Evolutionary conservation across 345 rosid genomes (phyloP).

Genomic region (Jatropha curcas): DNA sequence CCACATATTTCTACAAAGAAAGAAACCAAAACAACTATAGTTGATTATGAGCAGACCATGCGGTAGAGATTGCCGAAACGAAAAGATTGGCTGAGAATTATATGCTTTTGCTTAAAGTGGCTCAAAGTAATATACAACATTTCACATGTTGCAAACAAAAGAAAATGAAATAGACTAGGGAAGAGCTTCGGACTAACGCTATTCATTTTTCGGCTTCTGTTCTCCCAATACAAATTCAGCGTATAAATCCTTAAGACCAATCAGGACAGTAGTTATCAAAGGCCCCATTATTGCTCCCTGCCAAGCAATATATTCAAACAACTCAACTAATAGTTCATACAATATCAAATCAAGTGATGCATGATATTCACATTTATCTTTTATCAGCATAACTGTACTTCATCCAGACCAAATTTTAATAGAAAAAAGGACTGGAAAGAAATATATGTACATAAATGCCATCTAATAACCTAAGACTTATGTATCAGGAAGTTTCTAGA

Average conservation of each 20-base stretch:
- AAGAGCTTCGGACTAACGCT: slow-evolving; percentile 8
- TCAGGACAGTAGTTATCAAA: slow-evolving; percentile 84
- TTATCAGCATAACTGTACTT: background rate
- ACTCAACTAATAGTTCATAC: background rate
- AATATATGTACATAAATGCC: background rate
- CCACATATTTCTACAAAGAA: background rate
- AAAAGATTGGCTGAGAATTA: background rate
- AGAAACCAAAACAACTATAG: background rate
- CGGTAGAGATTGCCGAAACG: background rate
- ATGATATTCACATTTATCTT: background rate
- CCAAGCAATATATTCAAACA: background rate
- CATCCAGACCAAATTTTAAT: background rate
- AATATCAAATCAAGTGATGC: slow-evolving; percentile 9
- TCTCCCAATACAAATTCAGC: slow-evolving; percentile 76
- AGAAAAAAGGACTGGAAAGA: background rate
- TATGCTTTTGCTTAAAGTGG: background rate
- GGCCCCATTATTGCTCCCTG: slow-evolving; percentile 99
- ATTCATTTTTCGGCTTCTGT: slow-evolving; percentile 43
- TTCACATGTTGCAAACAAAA: slow-evolving; percentile 20
- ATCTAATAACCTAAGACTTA: no score
- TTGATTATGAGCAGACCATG: slow-evolving; percentile 9
- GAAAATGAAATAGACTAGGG: background rate
- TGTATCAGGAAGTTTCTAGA: background rate
- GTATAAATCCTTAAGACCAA: slow-evolving; percentile 87
- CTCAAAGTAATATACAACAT: slow-evolving; percentile 16